These are phyloP conservation scores for Luvunga scandens DNA, from an alignment of 345 rosid species.

Conservation along the genomic window DNA sequence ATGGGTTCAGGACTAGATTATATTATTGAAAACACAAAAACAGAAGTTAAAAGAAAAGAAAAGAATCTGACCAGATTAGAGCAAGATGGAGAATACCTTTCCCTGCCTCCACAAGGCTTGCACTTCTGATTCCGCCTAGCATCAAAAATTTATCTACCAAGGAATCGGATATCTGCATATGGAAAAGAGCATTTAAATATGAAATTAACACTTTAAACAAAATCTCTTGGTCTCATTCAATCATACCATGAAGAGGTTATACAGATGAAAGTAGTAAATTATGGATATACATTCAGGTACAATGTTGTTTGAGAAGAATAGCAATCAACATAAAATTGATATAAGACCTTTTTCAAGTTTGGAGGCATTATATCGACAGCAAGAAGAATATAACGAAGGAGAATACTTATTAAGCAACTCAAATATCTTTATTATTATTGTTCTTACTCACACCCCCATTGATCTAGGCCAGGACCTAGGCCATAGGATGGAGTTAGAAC, in stretches of 20 bases:
- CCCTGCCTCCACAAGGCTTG: constrained; percentile 52
- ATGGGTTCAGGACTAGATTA: background rate
- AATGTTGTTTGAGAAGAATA: background rate
- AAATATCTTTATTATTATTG: background rate
- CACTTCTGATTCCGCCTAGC: constrained; percentile 56
- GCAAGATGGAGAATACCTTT: constrained; percentile 45
- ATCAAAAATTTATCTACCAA: constrained; percentile 50
- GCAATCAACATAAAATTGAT: background rate
- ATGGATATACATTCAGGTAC: background rate
- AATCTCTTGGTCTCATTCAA: background rate
- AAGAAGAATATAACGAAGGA: background rate
- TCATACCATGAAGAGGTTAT: background rate
- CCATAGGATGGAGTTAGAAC: too few relatives aligned
- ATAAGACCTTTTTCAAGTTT: background rate
- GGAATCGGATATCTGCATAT: constrained; percentile 41
- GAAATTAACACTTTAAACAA: background rate
- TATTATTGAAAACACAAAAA: background rate
- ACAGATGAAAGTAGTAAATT: background rate
- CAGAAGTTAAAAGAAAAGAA: background rate
- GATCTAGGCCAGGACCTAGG: too few relatives aligned
- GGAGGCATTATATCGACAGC: background rate
- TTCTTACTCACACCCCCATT: too few relatives aligned
- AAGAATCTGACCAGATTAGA: background rate
- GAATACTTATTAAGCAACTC: background rate
- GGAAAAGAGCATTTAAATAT: background rate